A percentile compares a stretch with the other conserved stretches of the same genome.
These are phyloP conservation scores for Parathielavia hyrcaniae DNA, from an alignment of 495 filamentous ascomycete genomes.

Conservation along the genomic window DNA sequence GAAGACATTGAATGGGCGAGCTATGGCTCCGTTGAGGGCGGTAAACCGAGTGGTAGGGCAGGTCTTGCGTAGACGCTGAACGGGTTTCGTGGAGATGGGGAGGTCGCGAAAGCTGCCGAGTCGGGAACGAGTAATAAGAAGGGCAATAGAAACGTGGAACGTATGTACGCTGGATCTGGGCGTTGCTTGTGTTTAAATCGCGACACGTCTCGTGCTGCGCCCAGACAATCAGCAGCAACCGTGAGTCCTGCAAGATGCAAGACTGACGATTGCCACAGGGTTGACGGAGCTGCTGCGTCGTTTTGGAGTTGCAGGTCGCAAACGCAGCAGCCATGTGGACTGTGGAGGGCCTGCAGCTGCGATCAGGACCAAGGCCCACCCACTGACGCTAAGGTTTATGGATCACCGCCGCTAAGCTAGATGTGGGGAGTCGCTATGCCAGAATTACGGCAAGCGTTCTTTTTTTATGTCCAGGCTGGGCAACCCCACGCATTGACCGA, in stretches of 20 bases:
- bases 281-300: neutral
- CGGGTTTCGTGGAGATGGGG: no score
- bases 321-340: neutral
- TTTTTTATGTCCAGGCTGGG: neutral
- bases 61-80: neutral
- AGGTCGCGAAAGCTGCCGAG: no score
- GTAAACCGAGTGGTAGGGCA: neutral
- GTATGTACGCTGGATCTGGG: neutral
- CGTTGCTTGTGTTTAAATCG: neutral
- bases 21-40: neutral
- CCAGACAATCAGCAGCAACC: neutral
- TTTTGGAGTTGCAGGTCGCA: neutral
- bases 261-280: conserved; percentile 1
- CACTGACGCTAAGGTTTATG: neutral
- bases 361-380: neutral
- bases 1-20: conserved; percentile 7
- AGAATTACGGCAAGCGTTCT: neutral
- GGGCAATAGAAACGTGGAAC: neutral
- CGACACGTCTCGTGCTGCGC: neutral
- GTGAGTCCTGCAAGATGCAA: neutral
- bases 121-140: neutral
- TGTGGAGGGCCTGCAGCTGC: neutral
- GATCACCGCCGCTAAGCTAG: neutral
- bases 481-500: neutral
- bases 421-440: neutral